Base-by-base conservation (phyloP, 257 asterid genomes). In the Solanum sejunctum region DNA sequence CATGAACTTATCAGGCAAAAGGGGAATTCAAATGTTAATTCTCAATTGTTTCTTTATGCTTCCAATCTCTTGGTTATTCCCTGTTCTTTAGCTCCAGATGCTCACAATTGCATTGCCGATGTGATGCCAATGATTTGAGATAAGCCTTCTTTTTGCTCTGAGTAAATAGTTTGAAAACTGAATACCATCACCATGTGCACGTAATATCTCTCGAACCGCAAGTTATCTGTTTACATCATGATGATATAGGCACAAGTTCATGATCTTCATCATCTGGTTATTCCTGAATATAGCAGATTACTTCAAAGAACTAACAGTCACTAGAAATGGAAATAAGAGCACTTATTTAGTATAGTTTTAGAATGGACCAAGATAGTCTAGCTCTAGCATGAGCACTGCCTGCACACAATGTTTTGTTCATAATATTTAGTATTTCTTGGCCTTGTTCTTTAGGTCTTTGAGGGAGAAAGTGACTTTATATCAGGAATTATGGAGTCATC, bases 401-500 rank as follows among this genome's bases (percentile, higher is more conserved):
- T 78, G 28, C 51, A 10, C 83, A 78, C 28, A 54, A 26, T 26
- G 49, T 78, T 78, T 78, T 54, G 51, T 28, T 78, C 49, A 16
- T 47, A 49, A 84, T 84, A 80, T 57, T 81, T 80, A 7, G 45
- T 23, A 20, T n/a, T 83, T 63, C 83, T 82, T 80, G 85, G 69
- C 71, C 80, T 58, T 85, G 17, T 75, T 78, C 66, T 89, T 26
- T 91, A 97, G 99, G 91, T 97, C 85, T 97, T 95, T 86, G 99
- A 97, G 90, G 99, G 99, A 81, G 98, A 92, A 87, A 86, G 83
- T 80, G 86, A 86, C 84, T 95, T 93, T 86, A 86, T 97, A 28
- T 85, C 88, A 85, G 92, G 93, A 87, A 84, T 97, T 45, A 91
- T 95, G 96, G 99, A 97, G 92, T 92, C 95, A 87, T 95, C 99